phyloP scores from a whole-genome alignment of 192 early-diverging fungal genomes.

The Geosiphon pyriformis region DNA sequence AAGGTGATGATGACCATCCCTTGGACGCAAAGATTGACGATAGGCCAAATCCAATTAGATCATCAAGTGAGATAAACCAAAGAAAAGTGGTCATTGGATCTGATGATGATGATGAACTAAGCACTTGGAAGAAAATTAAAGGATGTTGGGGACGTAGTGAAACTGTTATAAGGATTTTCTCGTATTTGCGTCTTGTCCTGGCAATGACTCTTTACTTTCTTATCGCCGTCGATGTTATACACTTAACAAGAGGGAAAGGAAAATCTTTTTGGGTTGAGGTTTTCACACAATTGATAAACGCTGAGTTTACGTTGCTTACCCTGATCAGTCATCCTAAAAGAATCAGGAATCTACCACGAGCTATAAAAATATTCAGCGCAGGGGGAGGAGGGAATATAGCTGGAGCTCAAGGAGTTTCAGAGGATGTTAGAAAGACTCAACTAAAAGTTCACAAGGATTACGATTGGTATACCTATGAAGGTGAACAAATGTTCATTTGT shows the following conservation, averaged over 20 bases:
- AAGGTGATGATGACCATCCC: conserved; percentile 3
- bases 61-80: not conserved
- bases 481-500: conserved; percentile 3
- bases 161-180: not conserved
- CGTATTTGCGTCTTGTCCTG: not conserved
- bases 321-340: conserved; percentile 20
- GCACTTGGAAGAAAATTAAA: not conserved
- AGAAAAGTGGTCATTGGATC: too few relatives aligned
- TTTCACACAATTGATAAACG: conserved; percentile 1
- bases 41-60: not conserved
- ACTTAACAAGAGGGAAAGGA: not conserved
- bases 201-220: conserved; percentile 1
- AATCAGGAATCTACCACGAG: conserved; percentile 8
- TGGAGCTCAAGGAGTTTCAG: not conserved
- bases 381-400: not conserved
- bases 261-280: conserved; percentile 17
- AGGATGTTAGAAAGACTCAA: conserved; percentile 2
- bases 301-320: conserved; percentile 9
- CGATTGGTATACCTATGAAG: conserved; percentile 23
- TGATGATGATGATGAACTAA: not conserved
- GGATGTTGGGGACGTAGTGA: not conserved
- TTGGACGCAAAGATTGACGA: not conserved
- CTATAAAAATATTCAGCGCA: conserved; percentile 14
- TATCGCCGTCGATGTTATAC: conserved; percentile 12
- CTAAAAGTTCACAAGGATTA: conserved; percentile 12